Evolutionary conservation across 202 grass and related monocot genomes (phyloP), one percentile per base, ranked within the genome.

Genomic region (Setaria italica): DNA sequence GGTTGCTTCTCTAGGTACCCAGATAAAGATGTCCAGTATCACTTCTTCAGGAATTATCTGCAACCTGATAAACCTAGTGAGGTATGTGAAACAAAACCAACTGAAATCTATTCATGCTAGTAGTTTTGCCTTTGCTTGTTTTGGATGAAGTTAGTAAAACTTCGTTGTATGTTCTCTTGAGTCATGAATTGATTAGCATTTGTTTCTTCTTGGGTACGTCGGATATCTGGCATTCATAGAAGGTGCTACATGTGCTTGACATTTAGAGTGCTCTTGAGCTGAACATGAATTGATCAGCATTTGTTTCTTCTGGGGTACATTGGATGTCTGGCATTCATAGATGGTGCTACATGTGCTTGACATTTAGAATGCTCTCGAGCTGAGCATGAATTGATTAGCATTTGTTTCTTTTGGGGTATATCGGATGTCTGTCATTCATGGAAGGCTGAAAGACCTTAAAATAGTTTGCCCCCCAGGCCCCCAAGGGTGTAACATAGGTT

Each of bases 1-100:
- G n/a, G 33, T 87, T 79, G 63, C 39, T 73, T 88, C 33, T 84
- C 85, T 82, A 99, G 96, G 85, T 99, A 99, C 80, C 96, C 96
- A 81, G 86, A 95, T 75, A 95, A 99, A 86, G 90, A 95, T 87
- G 82, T 53, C 64, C 96, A 99, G 67, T 96, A 88, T 81, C 85
- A 96, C 83, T 99, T 99, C 87, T 96, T 99, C 82, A 96, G 91
- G 85, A 99, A 83, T 88, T 99, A 99, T 76, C 75, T 97, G 51
- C 75, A 88, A 13, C 68, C 93, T 88, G 81, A 88, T 87, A 94
- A 70, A 70, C 88, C 93, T 53, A 81, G 83, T 86, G 82, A 88
- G 91, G 96, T 96, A 92, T 78, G 85, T 76, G 43, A 84, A 56
- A 33, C 32, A 68, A 68, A 90, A 60, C 49, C 8, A 67, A 58